Evolutionary conservation across 1,284 basidiomycete genomes (phyloP), one percentile per base, ranked within the genome.

Genomic region (Fomitopsis schrenkii): DNA sequence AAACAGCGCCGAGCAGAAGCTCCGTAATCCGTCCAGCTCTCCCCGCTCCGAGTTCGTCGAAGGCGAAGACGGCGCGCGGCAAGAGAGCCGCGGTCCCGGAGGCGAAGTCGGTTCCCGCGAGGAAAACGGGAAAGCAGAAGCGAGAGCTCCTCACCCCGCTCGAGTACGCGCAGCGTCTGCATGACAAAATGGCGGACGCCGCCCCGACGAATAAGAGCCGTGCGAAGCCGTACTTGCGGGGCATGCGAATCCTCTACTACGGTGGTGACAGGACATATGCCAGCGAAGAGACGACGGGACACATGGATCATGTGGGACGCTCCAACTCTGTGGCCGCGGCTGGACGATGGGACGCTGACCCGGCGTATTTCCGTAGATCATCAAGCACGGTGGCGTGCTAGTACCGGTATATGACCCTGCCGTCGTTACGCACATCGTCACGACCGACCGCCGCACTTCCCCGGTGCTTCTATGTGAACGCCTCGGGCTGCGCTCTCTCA

Each of bases 381-480:
- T 84, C 45, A 77, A 76, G 64, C 73, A 82, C 63, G 88, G 88
- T 17, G 88, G 82, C 36, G 81, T 64, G 17, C 72, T 90, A 9
- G 70, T 83, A 45, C 79, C 86, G 2, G 74, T 68, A 41, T 91
- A 81, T 66, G 83, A 90, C 62, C 74, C 82, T 0, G 63, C 68
- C 4, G 63, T 71, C 8, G 80, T 86, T 26, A 90, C 89, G 1
- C 86, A 90, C 67, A 85, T 91, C 58, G 76, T 91, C 40, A 83
- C 83, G 4, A 83, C 84, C 57, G 72, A 54, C n/a, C 14, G 28
- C 3, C 52, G 76, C 0, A 70, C 68, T 7, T 44, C 66, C 63
- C 59, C 76, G 66, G 44, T 70, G 74, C 67, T 79, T 61, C 55
- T 86, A 22, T 15, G 38, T 8, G 68, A 71, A 73, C 62, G 70